Conservation (phyloP, 2,329 filamentous ascomycete genomes). For the Microcyclospora pomicola region DNA sequence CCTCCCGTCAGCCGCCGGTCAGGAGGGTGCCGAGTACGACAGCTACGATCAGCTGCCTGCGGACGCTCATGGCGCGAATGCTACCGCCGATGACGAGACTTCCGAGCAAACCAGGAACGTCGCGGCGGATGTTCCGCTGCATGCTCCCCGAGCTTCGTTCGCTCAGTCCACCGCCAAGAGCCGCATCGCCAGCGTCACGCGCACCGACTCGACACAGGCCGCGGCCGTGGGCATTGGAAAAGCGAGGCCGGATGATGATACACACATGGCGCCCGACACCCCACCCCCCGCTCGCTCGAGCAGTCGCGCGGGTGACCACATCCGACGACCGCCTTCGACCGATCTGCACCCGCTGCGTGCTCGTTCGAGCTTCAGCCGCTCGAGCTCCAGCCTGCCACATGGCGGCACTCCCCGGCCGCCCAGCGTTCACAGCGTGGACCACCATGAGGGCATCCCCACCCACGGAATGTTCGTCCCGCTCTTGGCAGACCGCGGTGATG, state of each 20-base stretch:
- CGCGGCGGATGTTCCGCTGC: conserved; percentile 66
- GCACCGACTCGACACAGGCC: conserved; percentile 78
- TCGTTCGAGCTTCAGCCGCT: conserved; percentile 41
- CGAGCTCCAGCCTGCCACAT: conserved; percentile 29
- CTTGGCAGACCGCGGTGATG: conserved; percentile 83
- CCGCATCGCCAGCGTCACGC: conserved; percentile 69
- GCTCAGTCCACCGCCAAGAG: conserved; percentile 69
- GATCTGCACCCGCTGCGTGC: conserved; percentile 45
- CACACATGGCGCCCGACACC: conserved; percentile 14
- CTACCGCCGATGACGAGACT: conserved; percentile 8
- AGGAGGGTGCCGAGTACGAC: conserved; percentile 83
- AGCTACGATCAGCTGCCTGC: conserved; percentile 36
- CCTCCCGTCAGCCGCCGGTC: conserved; percentile 63
- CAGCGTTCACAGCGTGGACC: conserved; percentile 45
- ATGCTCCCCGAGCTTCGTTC: conserved; percentile 79
- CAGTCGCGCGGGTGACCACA: conserved; percentile 10
- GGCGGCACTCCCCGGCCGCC: conserved; percentile 37
- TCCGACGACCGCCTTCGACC: conserved; percentile 21
- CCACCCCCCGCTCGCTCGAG: conserved; percentile 12
- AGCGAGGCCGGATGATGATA: conserved; percentile 38
- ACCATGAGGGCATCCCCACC: conserved; percentile 72
- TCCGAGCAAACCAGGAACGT: conserved; percentile 47
- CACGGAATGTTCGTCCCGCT: conserved; percentile 89
- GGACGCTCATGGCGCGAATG: conserved; percentile 16
- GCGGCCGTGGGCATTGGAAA: conserved; percentile 74